These are phyloP conservation scores for Rhinocladiella mackenziei DNA, from an alignment of 2,329 filamentous ascomycete species.

Conservation along the genomic window DNA sequence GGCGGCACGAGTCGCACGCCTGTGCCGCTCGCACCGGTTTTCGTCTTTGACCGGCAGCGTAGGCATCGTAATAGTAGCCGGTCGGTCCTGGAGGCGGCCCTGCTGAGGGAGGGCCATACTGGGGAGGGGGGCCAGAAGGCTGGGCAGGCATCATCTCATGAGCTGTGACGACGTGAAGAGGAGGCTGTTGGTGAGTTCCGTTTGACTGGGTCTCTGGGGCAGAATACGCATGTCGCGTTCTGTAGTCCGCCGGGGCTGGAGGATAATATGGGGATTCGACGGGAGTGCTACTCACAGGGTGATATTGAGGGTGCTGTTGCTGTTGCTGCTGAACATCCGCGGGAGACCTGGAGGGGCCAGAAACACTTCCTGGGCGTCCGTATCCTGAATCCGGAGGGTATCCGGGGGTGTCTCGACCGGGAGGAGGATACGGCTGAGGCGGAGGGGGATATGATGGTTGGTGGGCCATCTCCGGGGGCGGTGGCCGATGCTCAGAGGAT, in stretches of 20 bases:
- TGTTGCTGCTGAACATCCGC: constrained; percentile 23
- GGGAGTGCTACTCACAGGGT: constrained; percentile 23
- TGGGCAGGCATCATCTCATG: constrained; percentile 29
- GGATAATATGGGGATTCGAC: constrained; percentile 27
- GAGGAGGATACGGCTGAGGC: constrained; percentile 15
- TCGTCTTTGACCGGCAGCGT: constrained; percentile 16
- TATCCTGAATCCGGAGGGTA: constrained; percentile 28
- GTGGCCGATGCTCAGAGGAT: constrained; percentile 24
- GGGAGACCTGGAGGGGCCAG: constrained; percentile 27
- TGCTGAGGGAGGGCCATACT: constrained; percentile 26
- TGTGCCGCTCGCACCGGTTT: constrained; percentile 40
- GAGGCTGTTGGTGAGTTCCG: constrained; percentile 25
- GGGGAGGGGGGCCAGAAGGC: constrained; percentile 17
- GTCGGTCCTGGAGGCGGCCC: constrained; percentile 20
- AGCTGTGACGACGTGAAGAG: constrained; percentile 26
- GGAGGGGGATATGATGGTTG: constrained; percentile 19
- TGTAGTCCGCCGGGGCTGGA: constrained; percentile 24
- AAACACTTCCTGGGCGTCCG: constrained; percentile 28
- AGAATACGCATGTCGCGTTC: constrained; percentile 26
- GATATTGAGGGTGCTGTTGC: constrained; percentile 27
- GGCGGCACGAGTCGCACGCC: constrained; percentile 87
- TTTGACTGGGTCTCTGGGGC: constrained; percentile 24
- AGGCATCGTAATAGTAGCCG: constrained; percentile 14
- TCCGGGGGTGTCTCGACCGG: constrained; percentile 21
- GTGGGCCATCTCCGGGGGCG: constrained; percentile 22